Conservation (phyloP, 208 protist genomes). For the Plasmodiophora brassicae region DNA sequence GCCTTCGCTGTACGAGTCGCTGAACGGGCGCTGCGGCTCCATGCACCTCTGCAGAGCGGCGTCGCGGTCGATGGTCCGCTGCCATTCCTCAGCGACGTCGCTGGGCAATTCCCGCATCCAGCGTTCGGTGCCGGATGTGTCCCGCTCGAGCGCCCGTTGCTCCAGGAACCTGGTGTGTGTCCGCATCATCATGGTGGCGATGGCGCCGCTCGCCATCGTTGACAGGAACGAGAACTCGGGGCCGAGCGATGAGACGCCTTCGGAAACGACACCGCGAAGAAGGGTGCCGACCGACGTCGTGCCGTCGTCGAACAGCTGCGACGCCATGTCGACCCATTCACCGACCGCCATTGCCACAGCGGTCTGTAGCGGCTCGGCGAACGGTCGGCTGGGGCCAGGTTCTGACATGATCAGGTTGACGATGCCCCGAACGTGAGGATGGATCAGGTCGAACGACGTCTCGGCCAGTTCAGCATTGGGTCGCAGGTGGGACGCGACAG, state of each 20-base stretch:
- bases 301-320: background rate
- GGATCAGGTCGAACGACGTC: background rate
- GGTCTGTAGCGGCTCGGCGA: background rate
- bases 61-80: background rate
- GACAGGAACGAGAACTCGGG: background rate
- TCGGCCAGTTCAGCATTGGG: background rate
- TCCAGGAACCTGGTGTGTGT: background rate
- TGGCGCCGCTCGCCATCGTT: background rate
- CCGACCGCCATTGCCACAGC: background rate
- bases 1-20: conserved; percentile 8
- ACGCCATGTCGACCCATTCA: background rate
- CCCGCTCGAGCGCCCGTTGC: background rate
- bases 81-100: background rate
- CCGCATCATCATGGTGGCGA: background rate
- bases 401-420: background rate
- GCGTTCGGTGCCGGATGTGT: background rate
- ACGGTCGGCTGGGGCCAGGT: background rate
- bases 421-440: background rate
- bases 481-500: background rate
- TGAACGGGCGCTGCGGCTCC: background rate
- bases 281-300: background rate
- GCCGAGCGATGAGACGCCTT: background rate
- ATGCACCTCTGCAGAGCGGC: background rate
- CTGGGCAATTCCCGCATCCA: background rate
- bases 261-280: background rate